Evolutionary conservation across 2,329 filamentous ascomycete species (phyloP).

Genomic region (Sordariomycetes sp.): DNA sequence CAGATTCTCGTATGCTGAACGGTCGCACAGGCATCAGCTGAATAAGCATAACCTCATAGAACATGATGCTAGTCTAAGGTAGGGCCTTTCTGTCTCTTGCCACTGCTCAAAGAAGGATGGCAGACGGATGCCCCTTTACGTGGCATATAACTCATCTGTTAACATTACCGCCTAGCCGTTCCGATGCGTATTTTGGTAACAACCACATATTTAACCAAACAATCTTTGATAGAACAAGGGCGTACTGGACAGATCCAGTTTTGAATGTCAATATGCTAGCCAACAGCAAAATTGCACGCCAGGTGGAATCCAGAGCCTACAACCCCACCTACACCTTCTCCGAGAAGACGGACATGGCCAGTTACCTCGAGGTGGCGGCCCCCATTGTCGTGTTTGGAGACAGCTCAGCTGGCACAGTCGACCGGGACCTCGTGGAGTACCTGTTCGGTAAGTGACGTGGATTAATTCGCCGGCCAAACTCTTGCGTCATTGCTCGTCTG

Average conservation of each 20-base stretch:
- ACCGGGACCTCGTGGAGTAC: constrained; percentile 24
- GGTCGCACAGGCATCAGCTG: constrained; percentile 20
- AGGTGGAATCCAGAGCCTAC: constrained; percentile 25
- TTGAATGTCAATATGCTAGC: constrained; percentile 27
- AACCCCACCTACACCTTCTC: constrained; percentile 37
- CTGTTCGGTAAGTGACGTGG: constrained; percentile 24
- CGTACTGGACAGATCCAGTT: constrained; percentile 29
- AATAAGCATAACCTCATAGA: constrained; percentile 32
- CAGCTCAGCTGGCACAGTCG: constrained; percentile 21
- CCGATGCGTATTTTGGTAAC: constrained; percentile 35
- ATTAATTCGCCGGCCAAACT: no score
- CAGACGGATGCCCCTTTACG: no score
- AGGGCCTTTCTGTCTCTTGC: constrained; percentile 1
- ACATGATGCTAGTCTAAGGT: constrained; percentile 32
- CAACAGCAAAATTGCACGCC: constrained; percentile 28
- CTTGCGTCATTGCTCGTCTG: no score
- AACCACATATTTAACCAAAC: constrained; percentile 37
- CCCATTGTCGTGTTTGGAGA: constrained; percentile 36
- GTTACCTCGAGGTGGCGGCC: constrained; percentile 33
- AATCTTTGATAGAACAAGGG: constrained; percentile 28
- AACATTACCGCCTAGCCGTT: constrained; percentile 17
- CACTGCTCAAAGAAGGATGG: no score
- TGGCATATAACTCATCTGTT: not conserved
- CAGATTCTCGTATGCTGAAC: not conserved
- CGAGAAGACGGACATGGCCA: constrained; percentile 25